A percentile compares a stretch with the other conserved stretches of the same genome.
Evolutionary conservation across 441 rosid genomes (phyloP).

Genomic region (Gossypium davidsonii): DNA sequence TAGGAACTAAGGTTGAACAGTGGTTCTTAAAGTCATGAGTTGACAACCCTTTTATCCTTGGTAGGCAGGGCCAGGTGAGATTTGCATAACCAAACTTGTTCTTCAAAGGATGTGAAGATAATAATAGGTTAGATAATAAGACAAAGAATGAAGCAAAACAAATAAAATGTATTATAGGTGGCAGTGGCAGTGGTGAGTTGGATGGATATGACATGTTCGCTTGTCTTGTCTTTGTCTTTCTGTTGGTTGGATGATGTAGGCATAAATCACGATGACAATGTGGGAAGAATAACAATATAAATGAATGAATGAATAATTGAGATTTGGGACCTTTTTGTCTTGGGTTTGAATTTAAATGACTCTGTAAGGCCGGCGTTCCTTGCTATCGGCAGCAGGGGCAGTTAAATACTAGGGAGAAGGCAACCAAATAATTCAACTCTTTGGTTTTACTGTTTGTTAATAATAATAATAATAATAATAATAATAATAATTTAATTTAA

Average conservation of each 20-base stretch:
- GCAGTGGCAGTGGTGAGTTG: background rate
- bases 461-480: too few species aligned
- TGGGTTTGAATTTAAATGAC: background rate
- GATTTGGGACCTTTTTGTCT: background rate
- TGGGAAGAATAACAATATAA: background rate
- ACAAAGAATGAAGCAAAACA: background rate
- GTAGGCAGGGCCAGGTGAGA: background rate
- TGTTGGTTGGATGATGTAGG: background rate
- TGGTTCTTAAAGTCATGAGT: too few species aligned
- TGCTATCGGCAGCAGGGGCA: background rate
- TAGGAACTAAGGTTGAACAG: background rate
- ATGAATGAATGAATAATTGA: background rate
- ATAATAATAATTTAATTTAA: background rate
- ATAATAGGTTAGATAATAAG: background rate
- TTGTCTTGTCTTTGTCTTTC: background rate
- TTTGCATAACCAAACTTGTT: background rate
- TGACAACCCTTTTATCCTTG: too few species aligned
- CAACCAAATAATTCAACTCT: too few species aligned
- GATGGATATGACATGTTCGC: background rate
- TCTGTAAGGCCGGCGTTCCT: background rate
- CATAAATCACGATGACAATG: background rate
- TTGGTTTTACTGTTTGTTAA: too few species aligned
- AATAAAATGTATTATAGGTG: background rate
- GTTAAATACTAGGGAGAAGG: too few species aligned
- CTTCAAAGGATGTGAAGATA: background rate